phyloP scores from a whole-genome alignment of 148 eudicot genomes.

The Fagopyrum homotropicum region DNA sequence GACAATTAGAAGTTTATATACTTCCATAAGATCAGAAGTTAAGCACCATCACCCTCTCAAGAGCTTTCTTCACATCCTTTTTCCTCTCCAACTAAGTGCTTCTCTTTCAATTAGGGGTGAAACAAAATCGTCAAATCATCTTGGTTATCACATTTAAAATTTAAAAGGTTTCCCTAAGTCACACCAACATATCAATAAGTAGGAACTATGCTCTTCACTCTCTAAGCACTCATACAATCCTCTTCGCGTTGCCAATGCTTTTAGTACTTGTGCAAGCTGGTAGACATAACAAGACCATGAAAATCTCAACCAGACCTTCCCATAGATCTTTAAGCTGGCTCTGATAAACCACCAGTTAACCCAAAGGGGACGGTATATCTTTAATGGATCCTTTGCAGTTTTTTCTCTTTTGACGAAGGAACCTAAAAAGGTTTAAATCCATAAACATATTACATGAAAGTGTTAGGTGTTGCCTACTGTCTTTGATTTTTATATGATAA shows the following conservation, averaged over 20 bases:
- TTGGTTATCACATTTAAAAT: background rate
- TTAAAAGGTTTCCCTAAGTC: background rate
- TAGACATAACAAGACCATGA: background rate
- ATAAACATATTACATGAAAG: background rate
- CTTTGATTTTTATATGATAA: background rate
- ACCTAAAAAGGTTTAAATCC: background rate
- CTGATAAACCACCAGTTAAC: background rate
- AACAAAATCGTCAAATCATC: background rate
- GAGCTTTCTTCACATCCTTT: slow-evolving; percentile 1
- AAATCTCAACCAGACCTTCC: background rate
- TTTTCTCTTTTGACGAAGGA: background rate
- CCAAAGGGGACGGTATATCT: background rate
- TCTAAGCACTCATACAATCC: background rate
- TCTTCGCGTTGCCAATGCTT: background rate
- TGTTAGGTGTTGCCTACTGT: background rate
- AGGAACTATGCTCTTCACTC: background rate
- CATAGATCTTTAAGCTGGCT: background rate
- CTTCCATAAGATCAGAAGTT: slow-evolving; percentile 3
- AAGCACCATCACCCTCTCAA: background rate
- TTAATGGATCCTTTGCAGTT: background rate
- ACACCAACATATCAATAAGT: background rate
- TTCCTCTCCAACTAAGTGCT: background rate
- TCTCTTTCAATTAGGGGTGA: background rate
- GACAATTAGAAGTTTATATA: background rate
- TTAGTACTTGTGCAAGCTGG: background rate